phyloP scores from a whole-genome alignment of 345 rosid species.

The Eucalyptus virginea region DNA sequence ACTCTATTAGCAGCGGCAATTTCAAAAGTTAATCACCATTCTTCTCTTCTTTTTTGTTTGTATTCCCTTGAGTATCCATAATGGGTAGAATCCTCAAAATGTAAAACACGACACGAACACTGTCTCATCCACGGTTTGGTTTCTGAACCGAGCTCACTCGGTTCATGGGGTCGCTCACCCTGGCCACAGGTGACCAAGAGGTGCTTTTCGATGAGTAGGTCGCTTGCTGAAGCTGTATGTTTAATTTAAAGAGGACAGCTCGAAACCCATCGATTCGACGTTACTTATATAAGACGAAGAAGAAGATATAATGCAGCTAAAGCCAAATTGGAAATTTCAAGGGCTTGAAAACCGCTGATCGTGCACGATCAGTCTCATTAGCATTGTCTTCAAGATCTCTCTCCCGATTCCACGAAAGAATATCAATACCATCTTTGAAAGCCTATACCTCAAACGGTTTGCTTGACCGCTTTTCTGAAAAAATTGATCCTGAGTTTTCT shows the following conservation, averaged over 20 bases:
- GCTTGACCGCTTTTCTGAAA: background rate
- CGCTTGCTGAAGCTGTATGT: background rate
- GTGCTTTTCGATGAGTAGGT: background rate
- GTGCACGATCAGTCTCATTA: too few species aligned
- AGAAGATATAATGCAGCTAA: background rate
- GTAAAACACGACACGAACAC: background rate
- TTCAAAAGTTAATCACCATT: background rate
- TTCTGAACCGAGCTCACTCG: background rate
- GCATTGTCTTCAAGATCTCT: too few species aligned
- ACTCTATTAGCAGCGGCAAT: background rate
- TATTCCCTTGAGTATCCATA: background rate
- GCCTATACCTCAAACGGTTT: background rate
- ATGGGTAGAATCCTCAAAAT: background rate
- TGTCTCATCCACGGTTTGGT: accelerated
- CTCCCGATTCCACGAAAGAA: too few species aligned
- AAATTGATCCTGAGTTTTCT: background rate
- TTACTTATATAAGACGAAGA: background rate
- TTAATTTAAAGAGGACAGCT: background rate
- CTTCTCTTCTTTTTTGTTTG: background rate
- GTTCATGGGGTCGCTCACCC: background rate
- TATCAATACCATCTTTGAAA: too few species aligned
- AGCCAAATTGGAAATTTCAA: background rate
- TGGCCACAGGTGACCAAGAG: background rate
- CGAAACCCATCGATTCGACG: accelerated
- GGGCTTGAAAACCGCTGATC: too few species aligned